These are phyloP conservation scores for Dianthus caryophyllus DNA, from an alignment of 148 eudicot species.

Conservation along the genomic window DNA sequence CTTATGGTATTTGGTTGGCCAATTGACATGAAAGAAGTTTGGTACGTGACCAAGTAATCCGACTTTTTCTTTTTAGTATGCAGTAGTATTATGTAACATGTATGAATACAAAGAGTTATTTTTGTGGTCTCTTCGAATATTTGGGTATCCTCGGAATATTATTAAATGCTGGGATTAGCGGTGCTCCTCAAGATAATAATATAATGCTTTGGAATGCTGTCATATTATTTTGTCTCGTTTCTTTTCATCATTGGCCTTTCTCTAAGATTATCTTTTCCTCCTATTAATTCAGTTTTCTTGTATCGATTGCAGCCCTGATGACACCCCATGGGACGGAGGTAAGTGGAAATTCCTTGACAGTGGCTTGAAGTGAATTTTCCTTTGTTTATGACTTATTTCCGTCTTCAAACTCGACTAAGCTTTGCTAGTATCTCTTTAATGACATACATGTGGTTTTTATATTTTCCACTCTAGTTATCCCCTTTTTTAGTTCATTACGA, in stretches of 20 bases:
- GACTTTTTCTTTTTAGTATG: too few relatives aligned
- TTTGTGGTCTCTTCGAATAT: too few relatives aligned
- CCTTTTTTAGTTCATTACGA: background rate
- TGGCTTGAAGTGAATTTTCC: background rate
- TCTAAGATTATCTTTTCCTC: background rate
- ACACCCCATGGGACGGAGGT: conserved; percentile 84
- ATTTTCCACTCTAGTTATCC: too few relatives aligned
- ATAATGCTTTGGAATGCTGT: conserved; percentile 83
- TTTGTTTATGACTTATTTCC: background rate
- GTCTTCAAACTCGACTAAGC: background rate
- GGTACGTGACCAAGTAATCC: too few relatives aligned
- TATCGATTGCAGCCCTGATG: conserved; percentile 59
- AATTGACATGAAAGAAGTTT: too few relatives aligned
- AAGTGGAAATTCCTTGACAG: conserved; percentile 14
- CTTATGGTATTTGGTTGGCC: too few relatives aligned
- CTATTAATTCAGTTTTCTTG: conserved; percentile 4
- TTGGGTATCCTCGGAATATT: too few relatives aligned
- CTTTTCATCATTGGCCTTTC: background rate
- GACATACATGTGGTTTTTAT: background rate
- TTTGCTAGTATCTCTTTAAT: background rate
- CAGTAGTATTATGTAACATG: too few relatives aligned
- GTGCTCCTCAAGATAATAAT: conserved; percentile 66
- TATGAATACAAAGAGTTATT: too few relatives aligned
- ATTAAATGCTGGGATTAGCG: conserved; percentile 78
- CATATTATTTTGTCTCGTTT: conserved; percentile 29